These are phyloP conservation scores for Brasenia schreberi DNA, from an alignment of 164 flowering plant species.

Conservation along the genomic window DNA sequence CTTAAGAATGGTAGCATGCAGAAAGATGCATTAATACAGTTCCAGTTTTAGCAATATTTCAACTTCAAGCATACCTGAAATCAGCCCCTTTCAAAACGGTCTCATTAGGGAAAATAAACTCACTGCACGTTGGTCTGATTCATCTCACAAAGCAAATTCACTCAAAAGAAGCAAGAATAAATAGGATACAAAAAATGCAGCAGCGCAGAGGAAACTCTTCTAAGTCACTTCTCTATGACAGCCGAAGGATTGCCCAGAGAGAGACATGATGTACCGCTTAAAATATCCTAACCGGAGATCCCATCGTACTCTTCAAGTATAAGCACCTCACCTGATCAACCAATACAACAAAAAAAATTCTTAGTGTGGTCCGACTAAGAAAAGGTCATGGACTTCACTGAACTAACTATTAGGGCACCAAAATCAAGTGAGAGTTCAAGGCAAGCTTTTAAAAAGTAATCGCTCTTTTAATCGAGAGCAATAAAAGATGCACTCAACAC, in stretches of 20 bases:
- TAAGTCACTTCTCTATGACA: background rate
- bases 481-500: too few relatives aligned
- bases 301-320: constrained; percentile 14
- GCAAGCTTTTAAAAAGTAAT: background rate
- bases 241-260: background rate
- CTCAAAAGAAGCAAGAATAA: background rate
- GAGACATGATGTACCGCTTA: background rate
- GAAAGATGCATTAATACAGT: too few relatives aligned
- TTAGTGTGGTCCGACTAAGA: background rate
- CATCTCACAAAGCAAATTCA: background rate
- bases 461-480: background rate
- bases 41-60: too few relatives aligned
- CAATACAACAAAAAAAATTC: background rate
- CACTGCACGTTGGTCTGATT: too few relatives aligned
- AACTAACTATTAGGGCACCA: background rate
- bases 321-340: constrained; percentile 10
- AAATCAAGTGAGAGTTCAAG: background rate
- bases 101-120: too few relatives aligned
- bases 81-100: too few relatives aligned
- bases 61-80: too few relatives aligned
- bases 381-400: background rate
- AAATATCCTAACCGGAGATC: constrained; percentile 5
- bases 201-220: background rate
- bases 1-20: too few relatives aligned
- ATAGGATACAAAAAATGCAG: background rate